These are phyloP conservation scores for Geotrichum candidum DNA, from an alignment of 1,139 yeast species.

Conservation along the genomic window DNA sequence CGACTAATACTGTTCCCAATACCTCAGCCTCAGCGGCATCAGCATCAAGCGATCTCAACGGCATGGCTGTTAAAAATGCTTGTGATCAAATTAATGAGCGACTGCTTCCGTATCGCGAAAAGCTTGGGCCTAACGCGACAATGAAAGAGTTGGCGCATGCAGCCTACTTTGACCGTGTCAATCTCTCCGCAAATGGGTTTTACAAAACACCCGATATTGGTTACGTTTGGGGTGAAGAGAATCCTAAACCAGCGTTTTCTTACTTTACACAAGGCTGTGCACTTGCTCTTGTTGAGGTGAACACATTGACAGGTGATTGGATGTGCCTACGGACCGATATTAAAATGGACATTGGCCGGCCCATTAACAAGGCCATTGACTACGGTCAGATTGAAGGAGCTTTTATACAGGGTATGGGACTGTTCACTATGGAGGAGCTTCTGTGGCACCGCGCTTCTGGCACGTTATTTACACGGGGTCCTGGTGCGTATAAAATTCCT, in stretches of 20 bases:
- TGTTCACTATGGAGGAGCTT: slow-evolving; percentile 44
- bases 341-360: slow-evolving; percentile 45
- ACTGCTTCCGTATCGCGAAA: slow-evolving; percentile 36
- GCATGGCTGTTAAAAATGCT: slow-evolving; percentile 43
- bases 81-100: slow-evolving; percentile 42
- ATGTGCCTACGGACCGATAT: slow-evolving; percentile 39
- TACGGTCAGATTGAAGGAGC: slow-evolving; percentile 48
- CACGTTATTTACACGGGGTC: slow-evolving; percentile 41
- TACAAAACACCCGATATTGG: slow-evolving; percentile 48
- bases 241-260: slow-evolving; percentile 42
- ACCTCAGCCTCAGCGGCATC: slow-evolving; percentile 46
- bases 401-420: slow-evolving; percentile 44
- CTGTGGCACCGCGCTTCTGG: slow-evolving; percentile 41
- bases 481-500: slow-evolving; percentile 46
- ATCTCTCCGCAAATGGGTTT: slow-evolving; percentile 44
- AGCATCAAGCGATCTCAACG: slow-evolving; percentile 43
- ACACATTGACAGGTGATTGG: slow-evolving; percentile 45
- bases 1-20: slow-evolving; percentile 43
- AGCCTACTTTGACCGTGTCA: slow-evolving; percentile 42
- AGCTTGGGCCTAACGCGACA: slow-evolving; percentile 36
- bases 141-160: slow-evolving; percentile 38
- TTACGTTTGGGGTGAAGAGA: slow-evolving; percentile 37
- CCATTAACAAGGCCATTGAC: slow-evolving; percentile 44
- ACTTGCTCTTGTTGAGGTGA: slow-evolving; percentile 40
- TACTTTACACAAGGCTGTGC: slow-evolving; percentile 45